Percentiles rank a stretch among this genome's conserved stretches.
Evolutionary conservation across 495 filamentous ascomycete genomes (phyloP).

Genomic region (Durotheca rogersii): DNA sequence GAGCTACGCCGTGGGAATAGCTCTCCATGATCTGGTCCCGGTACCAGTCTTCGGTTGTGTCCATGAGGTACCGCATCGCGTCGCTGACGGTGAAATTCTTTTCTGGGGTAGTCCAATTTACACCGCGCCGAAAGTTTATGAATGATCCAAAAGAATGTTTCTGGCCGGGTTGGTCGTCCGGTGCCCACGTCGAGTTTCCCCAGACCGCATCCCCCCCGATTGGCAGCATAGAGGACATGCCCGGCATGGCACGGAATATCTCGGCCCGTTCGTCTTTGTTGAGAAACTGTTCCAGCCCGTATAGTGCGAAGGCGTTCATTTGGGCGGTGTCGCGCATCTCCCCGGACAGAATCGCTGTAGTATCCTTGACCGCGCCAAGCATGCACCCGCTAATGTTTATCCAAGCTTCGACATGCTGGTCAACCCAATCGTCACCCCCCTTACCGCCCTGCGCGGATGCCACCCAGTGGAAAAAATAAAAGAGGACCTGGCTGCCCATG

Average conservation of each 20-base stretch:
- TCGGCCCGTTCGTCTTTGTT: conserved; percentile 85
- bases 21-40: conserved; percentile 62
- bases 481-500: conserved; percentile 93
- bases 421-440: conserved; percentile 87
- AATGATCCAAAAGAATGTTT: conserved; percentile 73
- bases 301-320: conserved; percentile 95
- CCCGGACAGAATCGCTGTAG: conserved; percentile 87
- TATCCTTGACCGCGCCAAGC: conserved; percentile 90
- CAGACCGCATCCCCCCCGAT: conserved; percentile 92
- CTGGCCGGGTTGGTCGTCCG: conserved; percentile 79
- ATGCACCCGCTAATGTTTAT: conserved; percentile 98
- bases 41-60: conserved; percentile 85
- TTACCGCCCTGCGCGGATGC: conserved; percentile 75
- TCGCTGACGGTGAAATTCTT: conserved; percentile 78
- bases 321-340: conserved; percentile 99
- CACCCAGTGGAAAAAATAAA: conserved; percentile 99
- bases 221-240: conserved; percentile 94
- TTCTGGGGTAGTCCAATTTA: conserved; percentile 54
- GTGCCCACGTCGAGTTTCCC: conserved; percentile 87
- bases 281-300: conserved; percentile 94
- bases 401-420: conserved; percentile 86
- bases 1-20: conserved; percentile 89
- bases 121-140: conserved; percentile 74
- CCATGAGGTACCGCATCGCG: conserved; percentile 73
- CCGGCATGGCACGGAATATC: conserved; percentile 96